Percentiles rank a stretch among this genome's conserved stretches.
Conservation (phyloP, 2,329 filamentous ascomycete genomes). For the Coniella vitis region DNA sequence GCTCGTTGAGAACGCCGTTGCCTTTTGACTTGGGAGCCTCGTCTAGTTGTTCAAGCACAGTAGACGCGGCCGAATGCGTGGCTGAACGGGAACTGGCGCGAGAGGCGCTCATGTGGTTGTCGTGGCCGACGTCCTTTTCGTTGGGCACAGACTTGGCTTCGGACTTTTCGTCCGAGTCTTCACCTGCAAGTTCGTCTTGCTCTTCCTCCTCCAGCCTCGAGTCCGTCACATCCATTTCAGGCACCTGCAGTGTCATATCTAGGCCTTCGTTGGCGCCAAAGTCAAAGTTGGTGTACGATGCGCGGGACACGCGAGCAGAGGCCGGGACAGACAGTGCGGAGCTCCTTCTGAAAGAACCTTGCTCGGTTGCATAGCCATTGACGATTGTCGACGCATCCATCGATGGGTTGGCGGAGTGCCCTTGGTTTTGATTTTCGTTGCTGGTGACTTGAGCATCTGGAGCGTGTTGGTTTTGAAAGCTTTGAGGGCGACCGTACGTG, state of each 20-base stretch:
- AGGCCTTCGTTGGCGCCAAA: not conserved
- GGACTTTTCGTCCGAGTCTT: not conserved
- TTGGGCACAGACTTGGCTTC: not conserved
- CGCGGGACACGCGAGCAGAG: not conserved
- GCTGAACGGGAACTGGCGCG: not conserved
- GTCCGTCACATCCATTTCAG: not conserved
- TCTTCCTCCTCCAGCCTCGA: not conserved
- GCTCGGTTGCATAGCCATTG: not conserved
- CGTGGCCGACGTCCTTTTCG: not conserved
- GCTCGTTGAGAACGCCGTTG: not conserved
- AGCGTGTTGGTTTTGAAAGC: too few relatives aligned
- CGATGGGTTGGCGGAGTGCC: slow-evolving; percentile 1
- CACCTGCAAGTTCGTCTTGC: not conserved
- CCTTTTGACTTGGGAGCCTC: not conserved
- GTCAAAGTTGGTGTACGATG: slow-evolving; percentile 5
- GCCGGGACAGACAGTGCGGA: not conserved
- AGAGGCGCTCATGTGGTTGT: not conserved
- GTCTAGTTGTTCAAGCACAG: slow-evolving; percentile 1
- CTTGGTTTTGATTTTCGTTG: not conserved
- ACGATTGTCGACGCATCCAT: slow-evolving; percentile 5
- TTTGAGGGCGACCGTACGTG: too few relatives aligned
- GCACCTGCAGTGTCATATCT: not conserved
- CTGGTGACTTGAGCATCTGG: too few relatives aligned
- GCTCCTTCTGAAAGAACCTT: not conserved
- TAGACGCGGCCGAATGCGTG: slow-evolving; percentile 5